Percentiles rank a stretch among this genome's conserved stretches.
These are phyloP conservation scores for Acanthamoeba triangularis DNA, from an alignment of 208 protist species.

Conservation along the genomic window DNA sequence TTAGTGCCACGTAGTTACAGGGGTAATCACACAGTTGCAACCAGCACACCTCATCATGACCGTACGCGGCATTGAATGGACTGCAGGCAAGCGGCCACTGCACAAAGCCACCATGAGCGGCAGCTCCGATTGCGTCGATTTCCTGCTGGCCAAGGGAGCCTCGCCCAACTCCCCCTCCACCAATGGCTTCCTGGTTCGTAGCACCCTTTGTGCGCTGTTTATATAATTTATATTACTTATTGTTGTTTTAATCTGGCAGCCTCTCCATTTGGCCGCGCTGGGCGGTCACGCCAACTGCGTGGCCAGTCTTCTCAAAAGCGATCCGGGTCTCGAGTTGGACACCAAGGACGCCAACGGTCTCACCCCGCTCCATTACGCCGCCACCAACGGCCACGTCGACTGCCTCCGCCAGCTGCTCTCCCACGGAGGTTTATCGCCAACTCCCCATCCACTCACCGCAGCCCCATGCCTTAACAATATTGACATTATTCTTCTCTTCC, in stretches of 20 bases:
- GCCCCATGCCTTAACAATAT: too few species aligned
- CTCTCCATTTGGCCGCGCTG: slow-evolving; percentile 23
- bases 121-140: slow-evolving; percentile 40
- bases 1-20: too few species aligned
- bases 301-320: background rate
- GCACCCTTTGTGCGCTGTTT: too few species aligned
- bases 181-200: slow-evolving; percentile 28
- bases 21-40: background rate
- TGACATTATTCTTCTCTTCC: background rate
- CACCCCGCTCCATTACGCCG: slow-evolving; percentile 33
- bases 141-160: slow-evolving; percentile 42
- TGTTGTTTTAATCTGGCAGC: too few species aligned
- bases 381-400: slow-evolving; percentile 3
- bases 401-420: background rate
- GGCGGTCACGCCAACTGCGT: slow-evolving; percentile 31
- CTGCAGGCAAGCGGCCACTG: slow-evolving; percentile 7
- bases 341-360: slow-evolving; percentile 14
- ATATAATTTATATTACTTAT: too few species aligned
- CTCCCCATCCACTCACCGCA: background rate
- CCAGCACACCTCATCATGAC: background rate
- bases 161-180: slow-evolving; percentile 42
- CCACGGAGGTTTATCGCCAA: background rate
- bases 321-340: background rate
- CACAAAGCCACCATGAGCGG: slow-evolving; percentile 38
- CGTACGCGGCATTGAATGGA: background rate